phyloP scores from a whole-genome alignment of 1,139 yeast species.

The Protomyces lactucae-debilis region DNA sequence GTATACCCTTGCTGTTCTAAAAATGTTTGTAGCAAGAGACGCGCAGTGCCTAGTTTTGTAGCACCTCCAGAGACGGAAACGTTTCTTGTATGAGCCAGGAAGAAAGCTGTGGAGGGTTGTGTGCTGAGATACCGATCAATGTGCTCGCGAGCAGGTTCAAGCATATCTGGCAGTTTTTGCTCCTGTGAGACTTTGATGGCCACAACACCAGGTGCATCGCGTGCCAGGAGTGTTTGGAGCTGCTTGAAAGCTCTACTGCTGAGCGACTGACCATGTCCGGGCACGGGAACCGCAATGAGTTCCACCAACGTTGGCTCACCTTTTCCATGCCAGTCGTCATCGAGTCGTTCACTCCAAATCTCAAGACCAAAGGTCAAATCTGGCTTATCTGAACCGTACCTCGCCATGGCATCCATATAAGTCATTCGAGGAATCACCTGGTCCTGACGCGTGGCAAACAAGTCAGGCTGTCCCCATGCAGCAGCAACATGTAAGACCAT shows the following conservation, averaged over 20 bases:
- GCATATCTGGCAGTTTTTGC: background rate
- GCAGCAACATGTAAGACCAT: slow-evolving; percentile 42
- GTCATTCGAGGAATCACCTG: slow-evolving; percentile 44
- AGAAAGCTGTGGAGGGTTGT: slow-evolving; percentile 35
- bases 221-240: background rate
- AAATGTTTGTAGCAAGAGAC: slow-evolving; percentile 63
- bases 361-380: slow-evolving; percentile 62
- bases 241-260: background rate
- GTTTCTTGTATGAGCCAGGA: slow-evolving; percentile 71
- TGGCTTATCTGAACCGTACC: slow-evolving; percentile 91
- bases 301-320: background rate
- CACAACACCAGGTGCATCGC: background rate
- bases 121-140: background rate
- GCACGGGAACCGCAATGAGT: background rate
- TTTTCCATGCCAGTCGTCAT: background rate
- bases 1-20: slow-evolving; percentile 42
- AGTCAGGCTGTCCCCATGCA: slow-evolving; percentile 24
- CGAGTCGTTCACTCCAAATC: slow-evolving; percentile 42
- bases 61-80: slow-evolving; percentile 77
- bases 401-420: slow-evolving; percentile 63
- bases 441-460: slow-evolving; percentile 34
- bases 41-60: slow-evolving; percentile 81
- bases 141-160: background rate
- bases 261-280: background rate
- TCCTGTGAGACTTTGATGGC: background rate